A percentile compares a stretch with the other conserved stretches of the same genome.
Evolutionary conservation across 179 eudicot genomes (phyloP).

Genomic region (Beta lomatogona): DNA sequence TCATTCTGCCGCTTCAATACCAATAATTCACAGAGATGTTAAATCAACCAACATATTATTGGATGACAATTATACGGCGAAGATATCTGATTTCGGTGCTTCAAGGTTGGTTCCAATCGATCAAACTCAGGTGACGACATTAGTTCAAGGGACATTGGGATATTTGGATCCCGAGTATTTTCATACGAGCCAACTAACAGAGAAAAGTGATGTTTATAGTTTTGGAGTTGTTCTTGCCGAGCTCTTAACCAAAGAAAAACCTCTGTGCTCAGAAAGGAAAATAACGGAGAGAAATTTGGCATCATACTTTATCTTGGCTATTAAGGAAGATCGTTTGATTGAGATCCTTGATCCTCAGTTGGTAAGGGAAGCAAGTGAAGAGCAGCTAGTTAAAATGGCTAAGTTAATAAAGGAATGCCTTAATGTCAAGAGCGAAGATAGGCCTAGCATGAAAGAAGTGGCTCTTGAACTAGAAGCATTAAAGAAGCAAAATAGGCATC

Average conservation of each 20-base stretch:
- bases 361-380: constrained; percentile 14
- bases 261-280: constrained; percentile 6
- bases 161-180: not conserved
- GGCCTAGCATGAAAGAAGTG: constrained; percentile 28
- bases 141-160: not conserved
- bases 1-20: not conserved
- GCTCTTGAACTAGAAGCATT: constrained; percentile 16
- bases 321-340: constrained; percentile 16
- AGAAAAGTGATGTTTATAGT: not conserved
- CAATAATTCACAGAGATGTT: not conserved
- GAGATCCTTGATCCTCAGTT: constrained; percentile 18
- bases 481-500: constrained; percentile 11
- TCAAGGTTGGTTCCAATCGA: not conserved
- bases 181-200: not conserved
- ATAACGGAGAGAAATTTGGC: constrained; percentile 18
- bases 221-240: not conserved
- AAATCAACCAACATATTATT: not conserved
- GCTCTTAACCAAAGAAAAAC: constrained; percentile 10
- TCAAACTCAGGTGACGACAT: not conserved
- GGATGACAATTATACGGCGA: not conserved
- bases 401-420: constrained; percentile 15
- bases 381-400: constrained; percentile 16
- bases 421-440: constrained; percentile 13
- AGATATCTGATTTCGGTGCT: constrained; percentile 3
- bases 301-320: constrained; percentile 1